These are phyloP conservation scores for Yamadazyma triangularis DNA, from an alignment of 1,139 yeast genomes.

Conservation along the genomic window DNA sequence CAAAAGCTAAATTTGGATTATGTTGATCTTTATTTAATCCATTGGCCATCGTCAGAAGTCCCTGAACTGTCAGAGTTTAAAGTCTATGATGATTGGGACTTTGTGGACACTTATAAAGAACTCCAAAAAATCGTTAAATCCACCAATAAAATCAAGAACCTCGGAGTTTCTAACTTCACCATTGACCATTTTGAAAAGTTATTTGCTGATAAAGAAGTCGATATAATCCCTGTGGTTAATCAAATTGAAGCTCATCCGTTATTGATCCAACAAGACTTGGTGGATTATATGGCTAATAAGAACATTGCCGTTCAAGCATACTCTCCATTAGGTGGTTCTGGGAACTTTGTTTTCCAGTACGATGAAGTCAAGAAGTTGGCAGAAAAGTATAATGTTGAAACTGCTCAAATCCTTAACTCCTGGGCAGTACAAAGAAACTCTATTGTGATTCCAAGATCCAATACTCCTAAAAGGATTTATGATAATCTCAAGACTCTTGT, in stretches of 20 bases:
- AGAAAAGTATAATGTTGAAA: constrained; percentile 45
- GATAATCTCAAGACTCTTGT: constrained; percentile 50
- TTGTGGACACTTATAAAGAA: constrained; percentile 58
- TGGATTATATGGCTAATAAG: constrained; percentile 48
- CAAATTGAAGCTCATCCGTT: constrained; percentile 76
- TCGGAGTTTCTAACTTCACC: constrained; percentile 80
- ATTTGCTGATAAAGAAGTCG: constrained; percentile 43
- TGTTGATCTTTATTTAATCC: constrained; percentile 79
- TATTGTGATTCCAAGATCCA: constrained; percentile 70
- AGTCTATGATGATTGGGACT: constrained; percentile 39
- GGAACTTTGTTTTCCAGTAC: constrained; percentile 59
- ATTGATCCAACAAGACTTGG: constrained; percentile 62
- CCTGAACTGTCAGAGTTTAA: constrained; percentile 22
- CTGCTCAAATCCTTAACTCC: constrained; percentile 61
- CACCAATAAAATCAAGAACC: constrained; percentile 54
- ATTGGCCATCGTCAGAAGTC: constrained; percentile 71
- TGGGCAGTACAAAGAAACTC: constrained; percentile 71
- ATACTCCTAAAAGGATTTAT: constrained; percentile 52
- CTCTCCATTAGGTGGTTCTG: constrained; percentile 71
- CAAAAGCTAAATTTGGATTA: constrained; percentile 69
- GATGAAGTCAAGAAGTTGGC: constrained; percentile 49
- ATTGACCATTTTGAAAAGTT: constrained; percentile 43
- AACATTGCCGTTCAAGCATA: constrained; percentile 66
- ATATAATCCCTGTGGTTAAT: constrained; percentile 61
- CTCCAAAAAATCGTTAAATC: constrained; percentile 51